These are phyloP conservation scores for Boletus patriciae DNA, from an alignment of 768 basidiomycete genomes.

Conservation along the genomic window DNA sequence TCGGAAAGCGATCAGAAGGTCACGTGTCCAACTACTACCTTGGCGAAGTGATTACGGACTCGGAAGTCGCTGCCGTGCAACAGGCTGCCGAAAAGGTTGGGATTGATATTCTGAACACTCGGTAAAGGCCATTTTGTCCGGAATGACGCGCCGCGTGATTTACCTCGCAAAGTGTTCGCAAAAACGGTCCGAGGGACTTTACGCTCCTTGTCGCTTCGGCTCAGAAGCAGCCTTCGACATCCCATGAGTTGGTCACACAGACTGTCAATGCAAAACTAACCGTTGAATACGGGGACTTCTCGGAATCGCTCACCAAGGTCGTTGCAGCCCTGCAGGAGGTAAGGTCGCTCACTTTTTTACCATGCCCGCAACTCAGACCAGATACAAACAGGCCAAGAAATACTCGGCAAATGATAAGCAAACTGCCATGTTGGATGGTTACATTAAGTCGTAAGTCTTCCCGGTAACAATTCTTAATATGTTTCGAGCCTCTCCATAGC, in stretches of 20 bases:
- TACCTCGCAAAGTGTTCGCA: slow-evolving; percentile 56
- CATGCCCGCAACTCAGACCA: not conserved
- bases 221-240: slow-evolving; percentile 37
- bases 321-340: slow-evolving; percentile 63
- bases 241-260: slow-evolving; percentile 48
- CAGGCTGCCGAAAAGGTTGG: slow-evolving; percentile 69
- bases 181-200: slow-evolving; percentile 61
- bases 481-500: slow-evolving; percentile 24
- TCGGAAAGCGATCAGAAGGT: slow-evolving; percentile 77
- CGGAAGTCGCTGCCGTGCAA: slow-evolving; percentile 77
- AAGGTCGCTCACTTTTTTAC: not conserved
- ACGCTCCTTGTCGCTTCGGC: slow-evolving; percentile 76
- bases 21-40: slow-evolving; percentile 87
- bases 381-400: slow-evolving; percentile 58
- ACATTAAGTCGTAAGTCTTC: slow-evolving; percentile 67
- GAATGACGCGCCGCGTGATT: not conserved
- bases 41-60: slow-evolving; percentile 68
- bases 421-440: slow-evolving; percentile 69
- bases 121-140: slow-evolving; percentile 41
- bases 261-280: slow-evolving; percentile 51
- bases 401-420: slow-evolving; percentile 75
- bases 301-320: slow-evolving; percentile 52
- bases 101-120: slow-evolving; percentile 80
- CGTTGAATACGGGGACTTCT: slow-evolving; percentile 77
- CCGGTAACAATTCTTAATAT: not conserved